These are phyloP conservation scores for Potentilla sterilis DNA, from an alignment of 306 rosid species.

Conservation along the genomic window DNA sequence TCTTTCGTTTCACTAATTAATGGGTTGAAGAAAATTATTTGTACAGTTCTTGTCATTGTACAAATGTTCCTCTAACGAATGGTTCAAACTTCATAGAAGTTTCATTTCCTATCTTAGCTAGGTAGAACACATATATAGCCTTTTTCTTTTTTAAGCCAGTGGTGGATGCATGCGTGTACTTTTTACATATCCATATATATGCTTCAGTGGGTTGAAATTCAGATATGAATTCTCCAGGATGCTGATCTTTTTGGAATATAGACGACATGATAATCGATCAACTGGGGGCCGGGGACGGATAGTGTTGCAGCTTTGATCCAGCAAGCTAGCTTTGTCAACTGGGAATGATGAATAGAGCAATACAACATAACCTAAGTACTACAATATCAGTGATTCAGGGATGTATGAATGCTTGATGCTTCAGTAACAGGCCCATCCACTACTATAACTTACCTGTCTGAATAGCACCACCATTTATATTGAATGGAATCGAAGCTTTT, in stretches of 20 bases:
- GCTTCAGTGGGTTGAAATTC: neutral
- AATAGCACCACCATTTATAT: neutral
- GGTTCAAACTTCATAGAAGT: neutral
- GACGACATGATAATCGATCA: neutral
- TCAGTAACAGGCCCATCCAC: constrained; percentile 5
- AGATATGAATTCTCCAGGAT: neutral
- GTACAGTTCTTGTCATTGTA: neutral
- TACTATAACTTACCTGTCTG: constrained; percentile 2
- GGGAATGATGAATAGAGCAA: neutral
- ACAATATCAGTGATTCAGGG: neutral
- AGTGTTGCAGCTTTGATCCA: constrained; percentile 18
- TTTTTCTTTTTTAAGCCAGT: neutral
- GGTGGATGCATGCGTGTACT: neutral
- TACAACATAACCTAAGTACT: neutral
- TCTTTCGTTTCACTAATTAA: neutral
- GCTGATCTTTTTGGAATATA: constrained; percentile 31
- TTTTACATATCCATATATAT: neutral
- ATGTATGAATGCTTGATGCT: constrained; percentile 8
- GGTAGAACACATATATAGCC: neutral
- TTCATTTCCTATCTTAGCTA: neutral
- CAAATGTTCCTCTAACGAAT: neutral
- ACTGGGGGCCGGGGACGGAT: neutral
- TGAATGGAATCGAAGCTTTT: neutral
- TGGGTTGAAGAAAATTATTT: neutral
- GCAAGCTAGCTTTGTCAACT: neutral